These are phyloP conservation scores for Poterioochromonas sp. DNA, from an alignment of 352 stramenopile genomes.

Conservation along the genomic window DNA sequence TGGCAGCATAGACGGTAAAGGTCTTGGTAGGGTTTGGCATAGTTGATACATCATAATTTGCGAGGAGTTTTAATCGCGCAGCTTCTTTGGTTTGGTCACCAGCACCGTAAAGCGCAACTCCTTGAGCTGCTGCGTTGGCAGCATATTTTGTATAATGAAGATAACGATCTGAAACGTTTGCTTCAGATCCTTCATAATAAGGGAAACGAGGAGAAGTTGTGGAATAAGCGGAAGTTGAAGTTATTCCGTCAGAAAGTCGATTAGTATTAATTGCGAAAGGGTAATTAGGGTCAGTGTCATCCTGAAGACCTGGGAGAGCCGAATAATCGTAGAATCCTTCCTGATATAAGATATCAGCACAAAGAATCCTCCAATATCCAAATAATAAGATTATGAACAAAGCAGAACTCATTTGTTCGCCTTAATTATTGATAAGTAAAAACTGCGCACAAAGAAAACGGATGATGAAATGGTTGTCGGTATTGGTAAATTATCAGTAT, in stretches of 20 bases:
- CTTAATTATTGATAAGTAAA: no score
- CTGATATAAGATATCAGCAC: not conserved
- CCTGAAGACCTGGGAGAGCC: conserved; percentile 35
- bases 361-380: no score
- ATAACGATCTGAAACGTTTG: conserved; percentile 19
- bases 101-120: not conserved
- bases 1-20: conserved; percentile 40
- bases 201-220: conserved; percentile 44
- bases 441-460: no score
- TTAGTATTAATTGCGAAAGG: conserved; percentile 46
- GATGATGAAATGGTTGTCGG: no score
- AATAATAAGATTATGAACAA: no score
- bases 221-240: conserved; percentile 42
- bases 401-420: no score
- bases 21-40: conserved; percentile 4
- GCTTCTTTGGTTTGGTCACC: not conserved
- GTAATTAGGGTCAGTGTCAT: conserved; percentile 42
- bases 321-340: conserved; percentile 31
- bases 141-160: not conserved
- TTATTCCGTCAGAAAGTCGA: conserved; percentile 46
- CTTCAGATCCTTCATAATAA: conserved; percentile 37
- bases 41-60: not conserved
- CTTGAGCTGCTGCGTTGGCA: conserved; percentile 1
- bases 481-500: no score
- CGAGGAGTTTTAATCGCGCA: conserved; percentile 5